phyloP scores from a whole-genome alignment of 495 filamentous ascomycete species.

The Cryomyces minteri region DNA sequence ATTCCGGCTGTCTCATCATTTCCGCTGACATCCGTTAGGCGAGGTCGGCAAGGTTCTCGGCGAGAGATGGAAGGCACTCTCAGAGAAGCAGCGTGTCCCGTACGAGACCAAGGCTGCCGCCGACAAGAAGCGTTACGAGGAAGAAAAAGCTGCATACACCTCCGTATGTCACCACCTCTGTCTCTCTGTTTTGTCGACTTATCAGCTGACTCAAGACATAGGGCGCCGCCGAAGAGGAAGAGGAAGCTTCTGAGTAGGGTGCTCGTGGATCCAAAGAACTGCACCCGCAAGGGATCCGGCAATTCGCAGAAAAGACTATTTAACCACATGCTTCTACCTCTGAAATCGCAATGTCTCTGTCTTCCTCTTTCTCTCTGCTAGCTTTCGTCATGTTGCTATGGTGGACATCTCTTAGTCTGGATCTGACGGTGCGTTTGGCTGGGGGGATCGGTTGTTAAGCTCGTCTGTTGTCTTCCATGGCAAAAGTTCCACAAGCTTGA shows the following conservation, averaged over 20 bases:
- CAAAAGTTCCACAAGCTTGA: too few species aligned
- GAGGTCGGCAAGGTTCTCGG: slow-evolving; percentile 96
- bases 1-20: not conserved
- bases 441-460: too few species aligned
- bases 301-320: too few species aligned
- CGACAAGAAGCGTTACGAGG: slow-evolving; percentile 98
- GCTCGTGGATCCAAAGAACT: not conserved
- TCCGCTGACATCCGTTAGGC: slow-evolving; percentile 28
- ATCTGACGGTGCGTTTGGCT: too few species aligned
- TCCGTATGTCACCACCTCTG: slow-evolving; percentile 9
- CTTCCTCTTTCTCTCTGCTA: too few species aligned
- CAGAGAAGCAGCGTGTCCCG: slow-evolving; percentile 70
- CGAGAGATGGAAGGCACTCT: slow-evolving; percentile 92
- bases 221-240: not conserved
- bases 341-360: too few species aligned
- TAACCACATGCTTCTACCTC: too few species aligned
- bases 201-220: not conserved
- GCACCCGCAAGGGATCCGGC: too few species aligned
- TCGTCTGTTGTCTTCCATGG: too few species aligned
- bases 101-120: slow-evolving; percentile 90
- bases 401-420: too few species aligned
- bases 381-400: too few species aligned
- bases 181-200: not conserved
- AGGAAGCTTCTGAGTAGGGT: not conserved
- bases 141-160: slow-evolving; percentile 82